A percentile compares a stretch with the other conserved stretches of the same genome.
Conservation (phyloP, 23 red algal genomes). For the Gracilariopsis chorda region DNA sequence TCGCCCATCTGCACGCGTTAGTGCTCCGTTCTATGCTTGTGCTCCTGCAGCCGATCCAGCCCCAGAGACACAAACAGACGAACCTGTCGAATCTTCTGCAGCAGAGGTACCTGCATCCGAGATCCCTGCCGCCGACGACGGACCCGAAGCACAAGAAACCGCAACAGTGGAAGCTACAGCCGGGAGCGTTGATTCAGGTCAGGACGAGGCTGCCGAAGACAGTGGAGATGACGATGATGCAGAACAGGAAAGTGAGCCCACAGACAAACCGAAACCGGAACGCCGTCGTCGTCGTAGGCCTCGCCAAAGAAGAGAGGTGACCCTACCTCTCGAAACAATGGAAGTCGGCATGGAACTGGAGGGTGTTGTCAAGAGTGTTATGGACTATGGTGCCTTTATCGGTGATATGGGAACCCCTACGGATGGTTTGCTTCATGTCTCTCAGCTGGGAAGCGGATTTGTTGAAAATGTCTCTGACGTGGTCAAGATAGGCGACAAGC, state of each 20-base stretch:
- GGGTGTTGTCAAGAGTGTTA: conserved; percentile 70
- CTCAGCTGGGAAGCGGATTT: conserved; percentile 77
- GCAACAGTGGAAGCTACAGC: not conserved
- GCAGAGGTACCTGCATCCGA: too few species aligned
- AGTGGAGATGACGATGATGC: not conserved
- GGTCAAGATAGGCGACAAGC: conserved; percentile 65
- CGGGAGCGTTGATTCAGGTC: not conserved
- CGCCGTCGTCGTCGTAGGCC: not conserved
- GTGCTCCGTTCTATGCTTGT: too few species aligned
- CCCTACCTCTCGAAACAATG: conserved; percentile 47
- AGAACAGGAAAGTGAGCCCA: not conserved
- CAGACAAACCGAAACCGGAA: not conserved
- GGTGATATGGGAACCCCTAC: conserved; percentile 83
- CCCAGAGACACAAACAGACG: too few species aligned
- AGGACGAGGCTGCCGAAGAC: not conserved
- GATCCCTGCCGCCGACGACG: too few species aligned
- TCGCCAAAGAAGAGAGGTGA: conserved; percentile 37
- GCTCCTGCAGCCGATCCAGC: too few species aligned
- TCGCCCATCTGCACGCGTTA: too few species aligned
- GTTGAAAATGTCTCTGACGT: conserved; percentile 81
- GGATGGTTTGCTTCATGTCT: conserved; percentile 95
- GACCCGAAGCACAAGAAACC: not conserved
- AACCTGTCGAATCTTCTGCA: too few species aligned
- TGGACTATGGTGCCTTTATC: conserved; percentile 88
- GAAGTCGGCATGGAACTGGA: conserved; percentile 59